Evolutionary conservation across 805 yeast genomes (phyloP).

Genomic region (Saccharomycopsis synnaedendra): DNA sequence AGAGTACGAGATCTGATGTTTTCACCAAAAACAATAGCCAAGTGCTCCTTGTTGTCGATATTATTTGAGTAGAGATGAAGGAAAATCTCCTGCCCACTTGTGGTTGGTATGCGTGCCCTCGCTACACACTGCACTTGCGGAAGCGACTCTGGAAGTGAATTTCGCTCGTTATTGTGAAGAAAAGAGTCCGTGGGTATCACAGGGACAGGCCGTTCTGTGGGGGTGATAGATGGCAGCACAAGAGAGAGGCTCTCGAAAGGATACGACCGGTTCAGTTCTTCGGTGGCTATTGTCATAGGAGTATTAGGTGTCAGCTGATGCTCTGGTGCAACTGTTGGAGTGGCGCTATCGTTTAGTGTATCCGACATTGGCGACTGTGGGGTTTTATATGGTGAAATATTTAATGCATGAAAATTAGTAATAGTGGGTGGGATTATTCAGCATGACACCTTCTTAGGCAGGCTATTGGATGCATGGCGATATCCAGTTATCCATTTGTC

Average conservation of each 20-base stretch:
- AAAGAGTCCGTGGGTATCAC: slow-evolving; percentile 5
- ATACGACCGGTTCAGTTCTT: background rate
- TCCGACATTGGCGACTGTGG: too few species aligned
- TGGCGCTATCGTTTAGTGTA: too few species aligned
- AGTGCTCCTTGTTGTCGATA: slow-evolving; percentile 83
- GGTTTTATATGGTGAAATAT: too few species aligned
- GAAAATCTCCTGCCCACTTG: slow-evolving; percentile 88
- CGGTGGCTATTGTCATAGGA: background rate
- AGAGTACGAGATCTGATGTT: slow-evolving; percentile 70
- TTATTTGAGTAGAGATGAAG: slow-evolving; percentile 81
- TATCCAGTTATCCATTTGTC: too few species aligned
- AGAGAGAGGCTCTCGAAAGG: slow-evolving; percentile 10
- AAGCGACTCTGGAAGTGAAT: slow-evolving; percentile 22
- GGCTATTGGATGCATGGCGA: too few species aligned
- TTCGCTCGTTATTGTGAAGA: slow-evolving; percentile 1
- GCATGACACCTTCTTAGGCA: too few species aligned
- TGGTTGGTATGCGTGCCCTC: slow-evolving; percentile 85
- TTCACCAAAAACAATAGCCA: slow-evolving; percentile 95
- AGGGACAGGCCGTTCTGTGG: slow-evolving; percentile 2
- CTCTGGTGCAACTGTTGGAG: too few species aligned
- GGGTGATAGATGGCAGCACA: slow-evolving; percentile 12
- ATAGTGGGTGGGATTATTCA: too few species aligned
- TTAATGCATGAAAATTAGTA: too few species aligned
- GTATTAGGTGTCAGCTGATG: background rate
- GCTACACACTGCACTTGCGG: slow-evolving; percentile 63